Conservation (phyloP, 2,329 filamentous ascomycete species). For the Sporothrix humicola region DNA sequence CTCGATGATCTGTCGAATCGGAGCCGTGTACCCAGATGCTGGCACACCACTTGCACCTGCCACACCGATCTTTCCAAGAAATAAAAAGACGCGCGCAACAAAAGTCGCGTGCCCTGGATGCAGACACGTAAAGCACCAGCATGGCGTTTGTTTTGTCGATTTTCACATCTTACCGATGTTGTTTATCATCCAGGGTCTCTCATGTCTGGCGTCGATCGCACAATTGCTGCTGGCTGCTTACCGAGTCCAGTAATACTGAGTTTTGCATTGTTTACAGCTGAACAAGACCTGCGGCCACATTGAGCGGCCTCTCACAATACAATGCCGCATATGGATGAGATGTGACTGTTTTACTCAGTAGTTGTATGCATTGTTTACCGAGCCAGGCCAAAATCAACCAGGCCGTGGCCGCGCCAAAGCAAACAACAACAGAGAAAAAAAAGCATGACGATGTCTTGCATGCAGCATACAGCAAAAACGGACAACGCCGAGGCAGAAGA, state of each 20-base stretch:
- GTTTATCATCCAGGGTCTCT: no score
- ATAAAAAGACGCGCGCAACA: background rate
- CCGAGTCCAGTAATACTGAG: background rate
- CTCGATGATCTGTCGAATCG: background rate
- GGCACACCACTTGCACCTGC: background rate
- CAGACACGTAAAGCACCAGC: background rate
- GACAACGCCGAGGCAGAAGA: background rate
- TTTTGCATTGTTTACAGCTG: conserved; percentile 6
- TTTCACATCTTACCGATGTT: background rate
- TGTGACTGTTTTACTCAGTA: background rate
- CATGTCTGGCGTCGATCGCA: background rate
- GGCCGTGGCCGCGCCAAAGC: background rate
- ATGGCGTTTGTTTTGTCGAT: background rate
- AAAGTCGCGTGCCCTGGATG: conserved; percentile 4
- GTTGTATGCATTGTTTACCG: background rate
- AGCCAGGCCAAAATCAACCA: background rate
- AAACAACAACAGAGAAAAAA: background rate
- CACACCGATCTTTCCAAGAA: background rate
- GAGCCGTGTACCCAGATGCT: background rate
- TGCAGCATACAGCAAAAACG: background rate
- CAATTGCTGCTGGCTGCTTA: background rate
- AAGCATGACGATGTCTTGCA: conserved; percentile 22
- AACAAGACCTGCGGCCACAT: background rate
- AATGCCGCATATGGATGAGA: background rate
- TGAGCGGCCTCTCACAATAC: conserved; percentile 16